Conservation (phyloP, 257 asterid genomes). For the Solanum piurae region DNA sequence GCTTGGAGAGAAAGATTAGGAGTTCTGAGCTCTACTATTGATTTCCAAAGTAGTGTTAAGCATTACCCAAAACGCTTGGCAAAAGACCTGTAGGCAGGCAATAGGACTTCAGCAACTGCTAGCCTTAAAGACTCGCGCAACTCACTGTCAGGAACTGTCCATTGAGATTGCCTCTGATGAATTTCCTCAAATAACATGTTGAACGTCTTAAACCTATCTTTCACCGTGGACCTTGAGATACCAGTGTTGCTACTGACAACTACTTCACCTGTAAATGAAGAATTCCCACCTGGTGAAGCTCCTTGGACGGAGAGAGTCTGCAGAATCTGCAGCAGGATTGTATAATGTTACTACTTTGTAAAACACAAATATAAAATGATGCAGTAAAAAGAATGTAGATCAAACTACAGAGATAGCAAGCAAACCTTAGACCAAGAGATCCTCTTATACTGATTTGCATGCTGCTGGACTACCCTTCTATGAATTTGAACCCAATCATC, state of each 20-base stretch:
- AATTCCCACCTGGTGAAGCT: constrained; percentile 32
- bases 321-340: constrained; percentile 50
- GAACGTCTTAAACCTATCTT: constrained; percentile 82
- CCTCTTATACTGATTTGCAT: constrained; percentile 94
- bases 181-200: constrained; percentile 82
- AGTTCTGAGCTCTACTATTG: background rate
- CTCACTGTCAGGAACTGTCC: constrained; percentile 98
- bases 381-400: background rate
- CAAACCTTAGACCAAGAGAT: constrained; percentile 93
- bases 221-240: constrained; percentile 69
- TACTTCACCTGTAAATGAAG: constrained; percentile 30
- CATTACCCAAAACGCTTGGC: constrained; percentile 73
- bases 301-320: constrained; percentile 82
- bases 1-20: background rate
- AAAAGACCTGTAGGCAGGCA: constrained; percentile 94
- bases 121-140: constrained; percentile 88
- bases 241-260: constrained; percentile 29
- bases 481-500: constrained; percentile 99
- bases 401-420: background rate
- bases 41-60: background rate
- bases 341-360: background rate
- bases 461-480: constrained; percentile 91
- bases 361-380: background rate
- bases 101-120: constrained; percentile 93
- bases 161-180: constrained; percentile 94